Base-by-base conservation (phyloP, 2,329 filamentous ascomycete species). In the Fusarium tjaetaba region DNA sequence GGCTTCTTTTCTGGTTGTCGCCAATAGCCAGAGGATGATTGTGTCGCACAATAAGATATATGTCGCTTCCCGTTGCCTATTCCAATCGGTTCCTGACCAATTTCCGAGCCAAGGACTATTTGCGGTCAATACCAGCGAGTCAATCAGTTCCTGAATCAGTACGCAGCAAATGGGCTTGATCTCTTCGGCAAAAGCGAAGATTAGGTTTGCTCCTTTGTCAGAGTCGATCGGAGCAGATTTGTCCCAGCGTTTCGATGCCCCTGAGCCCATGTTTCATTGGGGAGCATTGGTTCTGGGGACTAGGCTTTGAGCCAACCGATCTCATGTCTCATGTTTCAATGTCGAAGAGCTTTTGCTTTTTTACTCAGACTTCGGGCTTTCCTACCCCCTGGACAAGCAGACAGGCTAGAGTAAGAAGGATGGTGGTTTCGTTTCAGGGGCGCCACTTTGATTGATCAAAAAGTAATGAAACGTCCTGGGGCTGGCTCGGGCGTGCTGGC, bases 231-330 rank as follows among this genome's bases (percentile, higher is more conserved):
- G 53, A 46, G n/a, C 48, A 65, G 57, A 63, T 59, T 58, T 57
- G 67, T 34, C 51, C 67, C 65, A 72, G 71, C 64, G 57, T 65
- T 66, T 67, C 42, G 51, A 57, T 41, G 48, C 66, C 65, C 65
- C 51, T 68, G 72, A 66, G 56, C 53, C 65, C 66, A 72, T 65
- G 76, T 78, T 78, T 78, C 76, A 78, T 65, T 66, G 62, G 65
- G 75, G 68, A 60, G 49, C 55, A 75, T 56, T 53, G 70, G 51
- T 56, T 71, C 67, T 76, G 65, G 76, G 63, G 72, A 57, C 65
- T 55, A 51, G 42, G 36, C 28, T n/a, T 30, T 48, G 38, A 49
- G 57, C 76, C 76, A 78, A 78, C 76, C 57, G 72, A 74, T 75
- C 62, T 64, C 30, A 59, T 70, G 75, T 78, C 62, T 64, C 30